Percentiles rank a stretch among this genome's conserved stretches.
These are phyloP conservation scores for Chaetomium fimeti DNA, from an alignment of 495 filamentous ascomycete genomes.

Conservation along the genomic window DNA sequence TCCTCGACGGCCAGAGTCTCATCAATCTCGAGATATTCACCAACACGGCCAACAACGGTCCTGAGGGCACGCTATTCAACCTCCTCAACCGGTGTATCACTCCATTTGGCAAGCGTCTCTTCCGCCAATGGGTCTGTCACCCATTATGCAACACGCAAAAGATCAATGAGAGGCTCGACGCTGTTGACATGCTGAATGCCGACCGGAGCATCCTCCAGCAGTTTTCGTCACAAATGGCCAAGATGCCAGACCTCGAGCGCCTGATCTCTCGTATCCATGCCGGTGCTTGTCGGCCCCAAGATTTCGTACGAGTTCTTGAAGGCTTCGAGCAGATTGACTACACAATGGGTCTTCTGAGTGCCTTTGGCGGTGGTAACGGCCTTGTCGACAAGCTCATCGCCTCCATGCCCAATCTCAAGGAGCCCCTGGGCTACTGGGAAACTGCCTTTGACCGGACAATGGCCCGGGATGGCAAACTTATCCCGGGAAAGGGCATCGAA, in stretches of 20 bases:
- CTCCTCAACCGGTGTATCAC: constrained; percentile 93
- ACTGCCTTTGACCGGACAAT: constrained; percentile 84
- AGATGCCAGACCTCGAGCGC: constrained; percentile 92
- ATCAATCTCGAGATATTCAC: constrained; percentile 97
- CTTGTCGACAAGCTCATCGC: constrained; percentile 80
- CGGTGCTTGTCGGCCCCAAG: constrained; percentile 77
- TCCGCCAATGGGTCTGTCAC: constrained; percentile 97
- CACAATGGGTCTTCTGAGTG: constrained; percentile 73
- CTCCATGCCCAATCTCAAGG: constrained; percentile 78
- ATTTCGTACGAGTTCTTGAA: constrained; percentile 92
- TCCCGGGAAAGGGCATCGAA: constrained; percentile 87
- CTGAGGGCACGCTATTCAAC: constrained; percentile 82
- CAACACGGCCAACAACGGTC: constrained; percentile 85
- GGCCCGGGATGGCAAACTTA: constrained; percentile 70
- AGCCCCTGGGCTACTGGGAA: constrained; percentile 80
- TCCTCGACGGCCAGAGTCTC: constrained; percentile 93
- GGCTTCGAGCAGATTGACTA: constrained; percentile 97
- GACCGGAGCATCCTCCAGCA: constrained; percentile 73
- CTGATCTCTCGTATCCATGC: constrained; percentile 95
- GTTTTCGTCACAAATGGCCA: constrained; percentile 79
- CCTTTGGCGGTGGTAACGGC: constrained; percentile 68
- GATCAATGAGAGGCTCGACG: constrained; percentile 94
- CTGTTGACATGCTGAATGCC: constrained; percentile 87
- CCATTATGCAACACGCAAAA: constrained; percentile 79
- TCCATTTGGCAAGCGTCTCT: constrained; percentile 94